These are phyloP conservation scores for Pleurotus ostreatus DNA, from an alignment of 768 basidiomycete genomes.

Conservation along the genomic window DNA sequence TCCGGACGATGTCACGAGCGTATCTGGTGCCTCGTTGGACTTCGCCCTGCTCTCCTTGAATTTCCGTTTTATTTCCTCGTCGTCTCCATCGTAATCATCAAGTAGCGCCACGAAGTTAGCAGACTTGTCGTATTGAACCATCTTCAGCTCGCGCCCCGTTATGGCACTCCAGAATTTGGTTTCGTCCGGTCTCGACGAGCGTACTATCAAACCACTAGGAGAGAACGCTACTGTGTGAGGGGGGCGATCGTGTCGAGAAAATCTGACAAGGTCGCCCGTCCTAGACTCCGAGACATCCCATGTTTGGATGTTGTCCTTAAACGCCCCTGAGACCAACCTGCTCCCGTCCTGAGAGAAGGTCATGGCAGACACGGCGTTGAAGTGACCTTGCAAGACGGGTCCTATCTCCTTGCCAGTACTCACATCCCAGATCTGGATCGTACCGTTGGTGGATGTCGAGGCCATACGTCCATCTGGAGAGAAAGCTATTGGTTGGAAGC, in stretches of 20 bases:
- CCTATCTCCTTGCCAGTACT: background rate
- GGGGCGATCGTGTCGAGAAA: background rate
- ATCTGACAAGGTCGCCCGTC: background rate
- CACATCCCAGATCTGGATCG: slow-evolving; percentile 6
- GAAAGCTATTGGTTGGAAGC: slow-evolving; percentile 5
- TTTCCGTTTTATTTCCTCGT: background rate
- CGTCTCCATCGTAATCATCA: background rate
- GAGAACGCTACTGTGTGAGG: background rate
- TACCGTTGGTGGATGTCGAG: slow-evolving; percentile 1
- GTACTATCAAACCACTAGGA: background rate
- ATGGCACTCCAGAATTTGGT: slow-evolving; percentile 1
- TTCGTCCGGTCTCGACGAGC: background rate
- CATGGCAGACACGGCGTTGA: background rate
- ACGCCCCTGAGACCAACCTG: slow-evolving; percentile 2
- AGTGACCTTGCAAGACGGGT: slow-evolving; percentile 1
- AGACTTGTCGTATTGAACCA: background rate
- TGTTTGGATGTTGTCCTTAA: background rate
- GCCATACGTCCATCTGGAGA: background rate
- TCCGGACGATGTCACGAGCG: background rate
- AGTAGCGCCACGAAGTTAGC: background rate
- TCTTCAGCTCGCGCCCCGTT: background rate
- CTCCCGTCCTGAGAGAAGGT: background rate
- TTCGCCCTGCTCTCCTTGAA: background rate
- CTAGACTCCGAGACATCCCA: background rate
- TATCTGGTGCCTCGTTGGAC: background rate